Evolutionary conservation across 805 yeast genomes (phyloP), one percentile per base, ranked within the genome.

Genomic region (Kuraishia capsulata): DNA sequence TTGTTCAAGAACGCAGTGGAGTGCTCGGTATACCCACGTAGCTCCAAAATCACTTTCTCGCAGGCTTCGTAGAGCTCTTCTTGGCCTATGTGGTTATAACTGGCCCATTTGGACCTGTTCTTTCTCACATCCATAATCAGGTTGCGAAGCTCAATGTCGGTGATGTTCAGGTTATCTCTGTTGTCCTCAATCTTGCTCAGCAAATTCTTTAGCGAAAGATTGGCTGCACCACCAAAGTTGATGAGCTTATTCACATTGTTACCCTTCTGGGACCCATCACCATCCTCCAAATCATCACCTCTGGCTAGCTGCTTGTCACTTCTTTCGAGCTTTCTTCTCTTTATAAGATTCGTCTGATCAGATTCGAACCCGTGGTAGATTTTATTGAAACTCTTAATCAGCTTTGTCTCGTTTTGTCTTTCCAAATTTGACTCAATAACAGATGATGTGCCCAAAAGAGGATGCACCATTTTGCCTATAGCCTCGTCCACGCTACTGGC

Each of bases 41-140:
- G 64, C 50, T 92, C 97, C 45, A 80, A 64, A 0, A 90, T 89
- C 1, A 92, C 98, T 52, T 88, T 89, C 50, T 92, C 99, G 51
- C 97, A 90, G 0, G 97, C 96, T 49, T 94, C 98, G 53, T 92
- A 92, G 18, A 92, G 69, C 56, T 94, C 99, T 54, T 92, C 99
- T 61, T 92, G 99, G 5, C 99, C 99, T 33, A 92, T 79, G 44
- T 84, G 71, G 41, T 89, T 95, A 53, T 92, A 97, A 41, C 85
- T 85, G 6, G 97, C 94, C 99, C 98, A 92, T 60, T 92, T 92
- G 0, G 97, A 94, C 42, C 97, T 67, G 53, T 89, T 90, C 50
- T 89, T 92, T 36, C 97, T 71, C 8, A 92, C 97, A 53, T 92
- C 98, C 71, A 85, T 74, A 39, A 92, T 81, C 44, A 92, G 65